These are phyloP conservation scores for Pachysandra terminalis DNA, from an alignment of 164 flowering plant genomes.

Conservation along the genomic window DNA sequence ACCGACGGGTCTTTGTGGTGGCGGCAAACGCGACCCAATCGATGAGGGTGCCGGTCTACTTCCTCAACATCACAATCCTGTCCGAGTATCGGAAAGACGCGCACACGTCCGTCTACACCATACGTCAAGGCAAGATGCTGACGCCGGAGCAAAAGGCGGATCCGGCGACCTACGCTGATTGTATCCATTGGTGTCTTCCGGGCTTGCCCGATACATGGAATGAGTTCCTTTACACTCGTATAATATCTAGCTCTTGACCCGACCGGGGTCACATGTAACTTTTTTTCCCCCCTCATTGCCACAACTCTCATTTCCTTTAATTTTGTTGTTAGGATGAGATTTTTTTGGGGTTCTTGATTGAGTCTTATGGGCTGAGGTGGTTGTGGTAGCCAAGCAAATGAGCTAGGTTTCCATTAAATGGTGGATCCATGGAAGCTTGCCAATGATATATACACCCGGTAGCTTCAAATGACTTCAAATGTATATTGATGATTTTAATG, in stretches of 20 bases:
- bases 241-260: constrained; percentile 51
- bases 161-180: constrained; percentile 64
- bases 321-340: background rate
- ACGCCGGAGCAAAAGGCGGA: constrained; percentile 65
- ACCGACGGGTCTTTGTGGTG: constrained; percentile 43
- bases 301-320: too few species aligned
- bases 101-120: constrained; percentile 72
- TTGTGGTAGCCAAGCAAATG: too few species aligned
- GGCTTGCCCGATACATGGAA: constrained; percentile 97
- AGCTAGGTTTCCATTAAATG: too few species aligned
- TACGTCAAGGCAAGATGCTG: constrained; percentile 66
- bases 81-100: constrained; percentile 90
- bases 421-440: too few species aligned
- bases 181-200: constrained; percentile 95
- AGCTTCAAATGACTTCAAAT: too few species aligned
- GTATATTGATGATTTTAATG: too few species aligned
- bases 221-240: constrained; percentile 70
- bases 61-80: constrained; percentile 72
- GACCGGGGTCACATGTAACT: background rate
- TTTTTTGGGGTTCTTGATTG: too few species aligned
- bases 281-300: background rate
- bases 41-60: constrained; percentile 59
- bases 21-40: constrained; percentile 51
- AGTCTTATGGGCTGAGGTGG: too few species aligned
- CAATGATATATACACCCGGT: too few species aligned